These are phyloP conservation scores for Penicillium vulpinum DNA, from an alignment of 2,329 filamentous ascomycete species.

Conservation along the genomic window DNA sequence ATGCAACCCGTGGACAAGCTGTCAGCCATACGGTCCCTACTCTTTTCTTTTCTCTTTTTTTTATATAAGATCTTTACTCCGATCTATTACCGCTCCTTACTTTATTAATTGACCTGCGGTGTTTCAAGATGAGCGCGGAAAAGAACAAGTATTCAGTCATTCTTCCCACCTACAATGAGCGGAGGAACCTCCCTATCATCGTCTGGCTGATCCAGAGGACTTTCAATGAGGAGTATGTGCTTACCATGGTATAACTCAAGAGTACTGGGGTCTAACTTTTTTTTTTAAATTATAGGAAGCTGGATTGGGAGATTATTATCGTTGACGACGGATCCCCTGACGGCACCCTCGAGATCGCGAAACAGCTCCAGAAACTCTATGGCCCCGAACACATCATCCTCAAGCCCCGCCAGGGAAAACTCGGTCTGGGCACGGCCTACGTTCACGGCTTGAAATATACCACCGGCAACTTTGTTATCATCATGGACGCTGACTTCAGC, in stretches of 20 bases:
- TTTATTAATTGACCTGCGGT: constrained; percentile 9
- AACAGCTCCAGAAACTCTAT: constrained; percentile 88
- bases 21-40: constrained; percentile 28
- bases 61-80: constrained; percentile 4
- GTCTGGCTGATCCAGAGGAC: constrained; percentile 90
- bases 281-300: constrained; percentile 59
- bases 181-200: constrained; percentile 93
- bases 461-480: constrained; percentile 93
- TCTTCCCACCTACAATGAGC: constrained; percentile 97
- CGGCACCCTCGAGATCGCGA: constrained; percentile 85
- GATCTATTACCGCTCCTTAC: constrained; percentile 11
- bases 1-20: constrained; percentile 30
- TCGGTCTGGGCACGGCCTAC: constrained; percentile 95
- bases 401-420: constrained; percentile 87
- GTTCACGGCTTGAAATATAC: constrained; percentile 89
- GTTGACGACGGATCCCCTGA: constrained; percentile 98
- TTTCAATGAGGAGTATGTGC: constrained; percentile 77
- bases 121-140: constrained; percentile 36
- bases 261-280: constrained; percentile 1
- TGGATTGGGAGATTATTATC: constrained; percentile 97
- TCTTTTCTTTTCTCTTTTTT: constrained; percentile 13
- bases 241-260: not conserved
- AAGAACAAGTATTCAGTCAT: constrained; percentile 91
- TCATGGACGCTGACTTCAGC: constrained; percentile 99
- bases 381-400: constrained; percentile 72